A percentile compares a stretch with the other conserved stretches of the same genome.
These are phyloP conservation scores for Lasiodiplodia hormozganensis DNA, from an alignment of 2,329 filamentous ascomycete species.

Conservation along the genomic window DNA sequence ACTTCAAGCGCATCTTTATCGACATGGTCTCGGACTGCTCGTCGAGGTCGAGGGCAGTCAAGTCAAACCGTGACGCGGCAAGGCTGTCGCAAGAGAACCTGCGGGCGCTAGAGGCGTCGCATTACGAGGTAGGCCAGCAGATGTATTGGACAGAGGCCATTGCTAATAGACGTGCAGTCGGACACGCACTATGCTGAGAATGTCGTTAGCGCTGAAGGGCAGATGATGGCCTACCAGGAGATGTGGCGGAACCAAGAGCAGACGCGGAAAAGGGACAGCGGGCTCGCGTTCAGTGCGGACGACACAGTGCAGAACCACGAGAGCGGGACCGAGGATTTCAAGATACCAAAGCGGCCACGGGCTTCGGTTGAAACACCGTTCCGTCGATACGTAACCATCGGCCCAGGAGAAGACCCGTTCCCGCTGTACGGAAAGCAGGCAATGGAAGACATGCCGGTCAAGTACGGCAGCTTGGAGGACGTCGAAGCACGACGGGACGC, in stretches of 20 bases:
- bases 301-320: not conserved
- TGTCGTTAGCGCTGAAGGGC: constrained; percentile 16
- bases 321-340: not conserved
- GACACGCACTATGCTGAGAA: constrained; percentile 28
- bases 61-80: not conserved
- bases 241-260: constrained; percentile 9
- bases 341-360: constrained; percentile 6
- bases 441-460: constrained; percentile 22
- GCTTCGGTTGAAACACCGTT: constrained; percentile 23
- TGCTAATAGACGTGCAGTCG: constrained; percentile 7
- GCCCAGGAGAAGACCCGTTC: constrained; percentile 24
- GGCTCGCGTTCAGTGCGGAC: constrained; percentile 1
- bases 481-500: constrained; percentile 14
- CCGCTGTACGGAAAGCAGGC: constrained; percentile 24
- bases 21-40: constrained; percentile 2
- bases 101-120: not conserved
- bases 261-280: constrained; percentile 19
- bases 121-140: not conserved
- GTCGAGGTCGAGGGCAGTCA: not conserved
- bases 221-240: constrained; percentile 23
- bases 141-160: not conserved
- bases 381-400: constrained; percentile 26
- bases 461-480: constrained; percentile 14
- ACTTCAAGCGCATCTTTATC: too few species aligned
- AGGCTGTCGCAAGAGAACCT: constrained; percentile 25